phyloP scores from a whole-genome alignment of 2,329 filamentous ascomycete species.

The Fusarium secorum region DNA sequence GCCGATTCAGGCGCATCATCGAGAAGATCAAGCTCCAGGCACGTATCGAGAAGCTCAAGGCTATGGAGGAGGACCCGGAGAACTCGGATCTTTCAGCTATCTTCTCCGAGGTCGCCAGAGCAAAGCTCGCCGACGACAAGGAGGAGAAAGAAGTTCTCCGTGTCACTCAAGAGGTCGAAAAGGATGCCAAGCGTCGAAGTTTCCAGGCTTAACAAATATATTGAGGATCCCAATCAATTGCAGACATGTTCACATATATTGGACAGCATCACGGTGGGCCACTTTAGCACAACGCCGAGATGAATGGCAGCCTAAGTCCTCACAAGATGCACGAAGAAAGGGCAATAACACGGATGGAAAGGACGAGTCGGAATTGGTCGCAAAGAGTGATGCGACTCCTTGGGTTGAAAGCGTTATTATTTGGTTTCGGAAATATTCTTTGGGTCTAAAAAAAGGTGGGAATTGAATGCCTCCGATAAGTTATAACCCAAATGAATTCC shows the following conservation, averaged over 20 bases:
- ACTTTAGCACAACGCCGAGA: neutral
- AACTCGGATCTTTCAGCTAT: constrained; percentile 69
- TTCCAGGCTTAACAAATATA: constrained; percentile 30
- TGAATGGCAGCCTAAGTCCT: neutral
- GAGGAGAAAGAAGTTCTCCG: constrained; percentile 80
- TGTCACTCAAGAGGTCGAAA: constrained; percentile 65
- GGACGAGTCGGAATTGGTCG: neutral
- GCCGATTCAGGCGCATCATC: constrained; percentile 90
- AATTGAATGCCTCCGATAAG: neutral
- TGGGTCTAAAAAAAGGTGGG: neutral
- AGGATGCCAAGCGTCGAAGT: constrained; percentile 53
- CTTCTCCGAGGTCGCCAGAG: constrained; percentile 92
- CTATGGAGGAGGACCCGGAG: constrained; percentile 85
- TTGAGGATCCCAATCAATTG: neutral
- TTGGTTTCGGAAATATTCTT: neutral
- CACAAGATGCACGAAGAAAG: neutral
- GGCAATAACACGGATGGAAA: neutral
- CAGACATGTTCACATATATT: neutral
- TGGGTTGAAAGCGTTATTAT: constrained; percentile 22
- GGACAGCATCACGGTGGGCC: neutral
- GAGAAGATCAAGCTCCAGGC: constrained; percentile 96
- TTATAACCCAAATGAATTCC: neutral
- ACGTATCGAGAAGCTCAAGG: constrained; percentile 92
- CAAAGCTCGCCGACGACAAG: constrained; percentile 83
- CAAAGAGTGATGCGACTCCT: neutral